Evolutionary conservation across 2,329 filamentous ascomycete genomes (phyloP).

Genomic region (Penicillium sp.): DNA sequence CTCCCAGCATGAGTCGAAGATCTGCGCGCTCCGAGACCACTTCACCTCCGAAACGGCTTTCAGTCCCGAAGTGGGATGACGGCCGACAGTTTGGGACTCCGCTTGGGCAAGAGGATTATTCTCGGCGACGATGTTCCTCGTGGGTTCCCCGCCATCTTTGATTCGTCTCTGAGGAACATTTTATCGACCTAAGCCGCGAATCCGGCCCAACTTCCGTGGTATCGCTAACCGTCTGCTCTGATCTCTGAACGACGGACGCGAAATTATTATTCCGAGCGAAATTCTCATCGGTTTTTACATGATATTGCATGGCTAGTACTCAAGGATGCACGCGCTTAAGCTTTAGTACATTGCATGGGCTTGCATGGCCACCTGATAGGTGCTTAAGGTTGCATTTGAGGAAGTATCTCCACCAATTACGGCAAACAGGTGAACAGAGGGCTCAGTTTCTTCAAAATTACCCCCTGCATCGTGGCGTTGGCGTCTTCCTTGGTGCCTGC

Average conservation of each 20-base stretch:
- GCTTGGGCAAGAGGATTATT: neutral
- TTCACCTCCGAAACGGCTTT: conserved; percentile 8
- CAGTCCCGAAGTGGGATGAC: conserved; percentile 7
- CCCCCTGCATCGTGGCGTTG: conserved; percentile 52
- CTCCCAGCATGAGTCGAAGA: neutral
- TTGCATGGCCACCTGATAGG: neutral
- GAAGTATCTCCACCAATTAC: conserved; percentile 18
- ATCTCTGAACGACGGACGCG: neutral
- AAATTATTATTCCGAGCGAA: neutral
- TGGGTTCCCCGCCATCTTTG: conserved; percentile 4
- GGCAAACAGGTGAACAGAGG: conserved; percentile 52
- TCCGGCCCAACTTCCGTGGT: neutral
- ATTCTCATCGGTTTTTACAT: neutral
- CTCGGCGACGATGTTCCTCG: conserved; percentile 4
- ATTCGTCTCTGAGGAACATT: conserved; percentile 9
- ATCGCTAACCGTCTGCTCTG: neutral
- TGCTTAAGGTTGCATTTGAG: neutral
- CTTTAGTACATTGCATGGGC: neutral
- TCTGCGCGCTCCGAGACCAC: conserved; percentile 10
- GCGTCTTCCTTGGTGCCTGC: conserved; percentile 63
- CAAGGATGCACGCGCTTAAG: neutral
- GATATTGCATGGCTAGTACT: neutral
- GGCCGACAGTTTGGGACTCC: conserved; percentile 3
- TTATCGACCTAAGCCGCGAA: neutral
- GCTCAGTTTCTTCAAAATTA: conserved; percentile 55